phyloP scores from a whole-genome alignment of 345 rosid species.

The Pugionium cornutum region DNA sequence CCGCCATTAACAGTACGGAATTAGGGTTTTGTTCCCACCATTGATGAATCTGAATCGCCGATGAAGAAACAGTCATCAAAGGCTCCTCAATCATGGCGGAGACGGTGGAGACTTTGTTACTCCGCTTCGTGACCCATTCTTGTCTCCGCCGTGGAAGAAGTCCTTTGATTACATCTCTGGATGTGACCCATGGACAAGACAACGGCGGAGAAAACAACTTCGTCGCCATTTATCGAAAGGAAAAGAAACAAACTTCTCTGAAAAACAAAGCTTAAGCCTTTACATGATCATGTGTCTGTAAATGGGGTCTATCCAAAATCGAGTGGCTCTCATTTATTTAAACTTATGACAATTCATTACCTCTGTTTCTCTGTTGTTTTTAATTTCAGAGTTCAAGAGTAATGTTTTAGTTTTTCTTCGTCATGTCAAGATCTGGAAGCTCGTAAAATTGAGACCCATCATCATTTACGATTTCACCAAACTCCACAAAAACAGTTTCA shows the following conservation, averaged over 20 bases:
- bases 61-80: constrained; percentile 27
- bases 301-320: constrained; percentile 33
- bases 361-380: constrained; percentile 27
- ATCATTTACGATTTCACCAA: constrained; percentile 32
- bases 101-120: constrained; percentile 30
- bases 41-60: constrained; percentile 41
- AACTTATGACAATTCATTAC: constrained; percentile 24
- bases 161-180: constrained; percentile 30
- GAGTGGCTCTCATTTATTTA: constrained; percentile 34
- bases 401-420: not conserved
- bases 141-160: constrained; percentile 22
- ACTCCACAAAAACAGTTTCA: constrained; percentile 27
- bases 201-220: constrained; percentile 38
- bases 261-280: constrained; percentile 24
- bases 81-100: constrained; percentile 32
- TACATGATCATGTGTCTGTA: constrained; percentile 22
- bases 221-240: constrained; percentile 34
- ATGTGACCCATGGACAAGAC: constrained; percentile 37
- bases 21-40: constrained; percentile 39
- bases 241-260: not conserved
- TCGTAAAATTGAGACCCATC: constrained; percentile 29
- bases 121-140: not conserved
- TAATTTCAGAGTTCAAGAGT: not conserved
- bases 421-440: constrained; percentile 30
- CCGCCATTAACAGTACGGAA: constrained; percentile 52